Conservation (phyloP, 257 asterid species). For the Solanum infundibuliforme region DNA sequence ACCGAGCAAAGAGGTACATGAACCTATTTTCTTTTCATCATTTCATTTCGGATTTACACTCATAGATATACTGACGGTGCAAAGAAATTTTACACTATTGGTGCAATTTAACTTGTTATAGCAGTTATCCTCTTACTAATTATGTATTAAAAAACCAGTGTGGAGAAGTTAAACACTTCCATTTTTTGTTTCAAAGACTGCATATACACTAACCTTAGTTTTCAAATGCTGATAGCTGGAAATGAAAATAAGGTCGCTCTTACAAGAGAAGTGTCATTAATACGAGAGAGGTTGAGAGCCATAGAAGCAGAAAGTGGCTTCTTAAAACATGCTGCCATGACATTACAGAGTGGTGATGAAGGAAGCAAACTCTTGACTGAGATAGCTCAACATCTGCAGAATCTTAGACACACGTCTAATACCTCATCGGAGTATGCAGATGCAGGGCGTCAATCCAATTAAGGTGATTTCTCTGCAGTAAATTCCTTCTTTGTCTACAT, state of each 20-base stretch:
- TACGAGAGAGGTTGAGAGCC: constrained; percentile 45
- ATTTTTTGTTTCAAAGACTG: neutral
- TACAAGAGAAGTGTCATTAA: constrained; percentile 37
- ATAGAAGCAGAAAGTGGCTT: constrained; percentile 63
- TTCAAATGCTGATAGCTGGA: constrained; percentile 2
- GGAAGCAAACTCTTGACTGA: constrained; percentile 66
- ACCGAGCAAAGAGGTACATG: constrained; percentile 27
- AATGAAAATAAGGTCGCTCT: constrained; percentile 20
- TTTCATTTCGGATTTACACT: neutral
- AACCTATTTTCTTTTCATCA: neutral
- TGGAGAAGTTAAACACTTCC: neutral
- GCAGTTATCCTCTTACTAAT: neutral
- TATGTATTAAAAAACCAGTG: too few species aligned
- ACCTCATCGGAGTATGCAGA: constrained; percentile 1
- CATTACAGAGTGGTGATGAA: constrained; percentile 55
- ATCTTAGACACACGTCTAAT: constrained; percentile 28
- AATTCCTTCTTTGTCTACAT: neutral
- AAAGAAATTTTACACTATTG: neutral
- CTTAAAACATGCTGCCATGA: constrained; percentile 73
- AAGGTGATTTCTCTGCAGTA: neutral
- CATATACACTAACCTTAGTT: neutral
- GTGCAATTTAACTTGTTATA: neutral
- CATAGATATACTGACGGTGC: neutral
- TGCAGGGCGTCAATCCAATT: neutral
- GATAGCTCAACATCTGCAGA: constrained; percentile 68